Evolutionary conservation across 768 basidiomycete species (phyloP), one percentile per base, ranked within the genome.

Genomic region (Saitozyma podzolica): DNA sequence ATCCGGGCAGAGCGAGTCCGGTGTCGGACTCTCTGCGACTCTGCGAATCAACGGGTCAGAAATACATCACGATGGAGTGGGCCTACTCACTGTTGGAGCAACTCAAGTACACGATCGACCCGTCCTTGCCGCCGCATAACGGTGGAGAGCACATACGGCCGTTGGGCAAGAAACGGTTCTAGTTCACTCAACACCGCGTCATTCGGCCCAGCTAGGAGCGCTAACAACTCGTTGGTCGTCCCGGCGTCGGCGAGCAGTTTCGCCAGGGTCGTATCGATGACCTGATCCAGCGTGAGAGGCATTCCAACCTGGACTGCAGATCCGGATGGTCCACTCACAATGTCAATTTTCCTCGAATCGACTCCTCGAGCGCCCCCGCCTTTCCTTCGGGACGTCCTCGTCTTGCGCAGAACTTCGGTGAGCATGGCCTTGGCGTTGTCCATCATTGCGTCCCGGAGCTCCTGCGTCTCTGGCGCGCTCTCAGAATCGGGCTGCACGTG

Each of bases 181-280:
- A 90, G 81, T 75, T 91, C 90, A 0, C 81, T 71, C 0, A 89
- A 64, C 3, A 85, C 81, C 48, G 89, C 80, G 50, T 80, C 81
- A 60, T 87, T 85, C 11, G 85, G 82, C 50, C 82, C 83, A 45
- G 83, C 80, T 4, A 91, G 75, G 1, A 91, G 80, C 5, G 82
- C 79, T 45, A 85, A 83, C 7, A 92, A 82, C 42, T 89, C 88
- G 14, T 84, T 80, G 4, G 84, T 84, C 66, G 86, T 87, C 54
- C 85, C 85, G 13, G 82, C 80, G 58, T 84, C 82, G 1, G 87
- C 86, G 41, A 88, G 86, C 9, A 93, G 80, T 76, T 90, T 90
- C n/a, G 84, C 86, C 0, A 91, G 84, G 0, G 87, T 86, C 1
- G 90, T 92, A 75, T 92, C 90, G n/a, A 92, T 86, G 39, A 87